Conservation (phyloP, 257 asterid species). For the Solanum chilense region DNA sequence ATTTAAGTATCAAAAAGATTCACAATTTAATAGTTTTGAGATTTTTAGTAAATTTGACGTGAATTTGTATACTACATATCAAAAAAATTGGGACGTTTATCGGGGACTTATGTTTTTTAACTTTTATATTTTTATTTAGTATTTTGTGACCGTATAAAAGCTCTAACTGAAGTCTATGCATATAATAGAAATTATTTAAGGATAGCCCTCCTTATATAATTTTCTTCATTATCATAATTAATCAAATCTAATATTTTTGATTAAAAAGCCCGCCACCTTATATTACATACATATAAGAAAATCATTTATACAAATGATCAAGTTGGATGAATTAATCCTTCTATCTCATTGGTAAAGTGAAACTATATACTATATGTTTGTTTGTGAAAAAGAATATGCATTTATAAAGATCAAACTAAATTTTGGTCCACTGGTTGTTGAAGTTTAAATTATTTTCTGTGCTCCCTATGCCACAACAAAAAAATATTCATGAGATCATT, state of each 20-base stretch:
- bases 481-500: background rate
- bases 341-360: background rate
- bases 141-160: no score
- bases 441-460: background rate
- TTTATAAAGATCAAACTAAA: background rate
- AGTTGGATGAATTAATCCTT: background rate
- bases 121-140: no score
- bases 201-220: background rate
- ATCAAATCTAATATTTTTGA: fast-evolving
- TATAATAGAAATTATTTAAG: no score
- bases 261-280: no score
- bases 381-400: background rate
- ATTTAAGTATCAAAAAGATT: background rate
- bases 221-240: no score
- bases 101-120: no score
- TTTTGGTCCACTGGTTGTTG: background rate
- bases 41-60: background rate
- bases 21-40: background rate
- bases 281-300: background rate
- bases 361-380: background rate
- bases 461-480: background rate
- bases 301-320: background rate
- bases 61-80: no score
- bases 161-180: background rate
- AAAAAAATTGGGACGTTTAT: no score